Base-by-base conservation (phyloP, 306 rosid species). In the Luffa aegyptiaca region DNA sequence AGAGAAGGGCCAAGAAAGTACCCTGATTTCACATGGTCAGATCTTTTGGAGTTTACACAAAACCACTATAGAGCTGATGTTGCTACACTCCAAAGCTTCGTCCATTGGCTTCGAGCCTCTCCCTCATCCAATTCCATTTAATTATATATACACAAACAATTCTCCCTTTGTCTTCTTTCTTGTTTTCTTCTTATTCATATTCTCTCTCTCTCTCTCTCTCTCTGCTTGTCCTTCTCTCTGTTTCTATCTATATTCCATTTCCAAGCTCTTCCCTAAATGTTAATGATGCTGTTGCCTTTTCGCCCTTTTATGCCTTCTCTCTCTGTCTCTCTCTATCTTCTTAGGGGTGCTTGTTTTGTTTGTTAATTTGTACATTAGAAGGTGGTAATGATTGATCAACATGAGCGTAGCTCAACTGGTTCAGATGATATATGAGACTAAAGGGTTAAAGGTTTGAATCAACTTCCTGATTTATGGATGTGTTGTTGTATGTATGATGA, bases 1-100 rank as follows among this genome's bases (percentile, higher is more conserved):
- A 68, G 21, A 68, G 82, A 86, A 80, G 85, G 79, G 42, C 82
- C 83, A 76, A 88, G 93, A 76, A 77, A 85, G 80, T 88, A 86
- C 78, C 93, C 93, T 35, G 91, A 90, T 84, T 90, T 88, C 86
- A 88, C 86, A 41, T 90, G 90, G 93, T 81, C 89, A 10, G 84
- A 80, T 74, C 79, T 90, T 35, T 82, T 72, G 75, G 91, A 85
- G 36, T 90, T 88, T 82, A 84, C 90, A 4, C 91, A 90, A 80
- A 82, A 66, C 2, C 89, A 88, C 37, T 88, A 86, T 33, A 85
- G 91, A 36, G 84, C 90, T 88, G 93, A 88, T 83, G 85, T 72
- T 20, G 76, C 88, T 33, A 88, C 93, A 0, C 87, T 90, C 73
- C 87, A 85, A 76, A 86, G 78, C 83, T 90, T 90, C 88, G 33